Conservation (phyloP, 129 eudicot species). For the Helichrysum umbraculigerum region DNA sequence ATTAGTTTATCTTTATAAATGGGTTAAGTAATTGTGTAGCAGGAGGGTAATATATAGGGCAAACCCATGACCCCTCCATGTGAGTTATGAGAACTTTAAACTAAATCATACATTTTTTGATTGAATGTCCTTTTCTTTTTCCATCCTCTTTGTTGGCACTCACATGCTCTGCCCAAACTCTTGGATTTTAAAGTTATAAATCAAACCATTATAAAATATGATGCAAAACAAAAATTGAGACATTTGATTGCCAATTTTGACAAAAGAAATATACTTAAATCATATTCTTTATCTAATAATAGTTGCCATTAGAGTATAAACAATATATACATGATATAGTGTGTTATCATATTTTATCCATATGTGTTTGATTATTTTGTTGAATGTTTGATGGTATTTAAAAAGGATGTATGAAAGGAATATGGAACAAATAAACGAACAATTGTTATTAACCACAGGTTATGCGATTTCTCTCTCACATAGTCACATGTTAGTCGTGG, state of each 20-base stretch:
- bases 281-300: not conserved
- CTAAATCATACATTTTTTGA: constrained; percentile 40
- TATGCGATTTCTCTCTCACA: too few species aligned
- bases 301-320: not conserved
- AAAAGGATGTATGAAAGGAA: too few species aligned
- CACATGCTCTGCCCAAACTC: constrained; percentile 40
- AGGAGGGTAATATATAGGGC: constrained; percentile 6
- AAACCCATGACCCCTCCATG: constrained; percentile 46
- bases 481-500: too few species aligned
- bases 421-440: too few species aligned
- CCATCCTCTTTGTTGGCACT: constrained; percentile 41
- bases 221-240: constrained; percentile 21
- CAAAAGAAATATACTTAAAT: not conserved
- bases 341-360: too few species aligned
- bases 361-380: too few species aligned
- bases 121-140: constrained; percentile 45
- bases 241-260: constrained; percentile 28
- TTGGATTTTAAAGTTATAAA: constrained; percentile 24
- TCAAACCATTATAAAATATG: constrained; percentile 14
- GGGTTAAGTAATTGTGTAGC: too few species aligned
- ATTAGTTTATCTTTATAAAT: too few species aligned
- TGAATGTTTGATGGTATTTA: too few species aligned
- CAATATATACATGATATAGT: too few species aligned
- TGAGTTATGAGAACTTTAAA: constrained; percentile 41
- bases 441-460: too few species aligned